Conservation (phyloP, 148 eudicot species). For the Rhododendron williamsianum region DNA sequence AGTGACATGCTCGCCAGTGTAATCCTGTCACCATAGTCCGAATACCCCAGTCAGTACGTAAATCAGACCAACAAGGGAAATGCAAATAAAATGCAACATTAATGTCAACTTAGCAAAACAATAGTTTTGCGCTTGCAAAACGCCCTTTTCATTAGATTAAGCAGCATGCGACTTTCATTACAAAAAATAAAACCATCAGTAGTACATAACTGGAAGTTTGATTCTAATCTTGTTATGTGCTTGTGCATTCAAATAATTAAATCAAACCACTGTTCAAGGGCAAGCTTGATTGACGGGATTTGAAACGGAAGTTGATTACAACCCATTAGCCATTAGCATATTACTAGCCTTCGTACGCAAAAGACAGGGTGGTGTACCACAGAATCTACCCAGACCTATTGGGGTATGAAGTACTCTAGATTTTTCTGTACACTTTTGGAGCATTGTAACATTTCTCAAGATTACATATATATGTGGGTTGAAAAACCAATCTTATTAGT, state of each 20-base stretch:
- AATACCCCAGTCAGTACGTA: neutral
- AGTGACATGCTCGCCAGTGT: slow-evolving; percentile 43
- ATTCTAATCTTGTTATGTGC: neutral
- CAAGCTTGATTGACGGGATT: neutral
- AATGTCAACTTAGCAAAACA: neutral
- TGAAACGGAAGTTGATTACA: neutral
- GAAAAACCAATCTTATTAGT: neutral
- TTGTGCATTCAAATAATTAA: neutral
- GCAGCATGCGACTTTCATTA: neutral
- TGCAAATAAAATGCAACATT: neutral
- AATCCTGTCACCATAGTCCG: slow-evolving; percentile 27
- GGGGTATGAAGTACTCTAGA: neutral
- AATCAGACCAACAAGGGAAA: neutral
- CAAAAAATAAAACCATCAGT: neutral
- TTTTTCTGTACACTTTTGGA: neutral
- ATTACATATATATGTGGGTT: neutral
- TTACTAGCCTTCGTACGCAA: neutral
- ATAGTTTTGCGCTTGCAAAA: neutral
- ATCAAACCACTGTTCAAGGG: neutral
- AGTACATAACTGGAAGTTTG: neutral
- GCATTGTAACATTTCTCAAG: neutral
- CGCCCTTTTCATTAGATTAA: neutral
- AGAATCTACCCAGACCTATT: neutral
- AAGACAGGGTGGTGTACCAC: neutral
- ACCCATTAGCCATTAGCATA: neutral